Base-by-base conservation (phyloP, 257 asterid genomes). In the Hygrophila difformis region DNA sequence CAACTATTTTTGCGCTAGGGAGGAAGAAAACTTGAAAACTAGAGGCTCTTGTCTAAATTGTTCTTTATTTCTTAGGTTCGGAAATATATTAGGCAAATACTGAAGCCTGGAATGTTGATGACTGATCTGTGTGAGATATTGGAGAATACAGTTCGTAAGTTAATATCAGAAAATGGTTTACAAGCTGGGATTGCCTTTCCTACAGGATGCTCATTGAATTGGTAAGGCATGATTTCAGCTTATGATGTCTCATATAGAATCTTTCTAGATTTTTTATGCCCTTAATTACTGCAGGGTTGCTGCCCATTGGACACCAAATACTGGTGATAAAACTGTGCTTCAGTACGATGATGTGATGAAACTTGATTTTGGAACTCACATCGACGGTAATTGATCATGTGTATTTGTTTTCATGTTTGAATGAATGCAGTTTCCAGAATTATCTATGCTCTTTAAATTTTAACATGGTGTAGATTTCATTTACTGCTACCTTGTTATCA, bases 121-220 rank as follows among this genome's bases (percentile, higher is more conserved):
- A 80, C 72, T 58, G 98, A 91, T 69, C 66, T 91, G 29, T 91
- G 98, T 63, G 98, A 91, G 69, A 86, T 94, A 61, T 76, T 91
- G 76, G 98, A 91, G 76, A 75, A 82, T 63, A 82, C 83, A 47
- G 96, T 86, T 42, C 88, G 96, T 41, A 86, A 78, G 61, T 74
- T 91, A 64, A 91, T 91, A 60, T 62, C 95, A 37, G 98, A 91
- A 69, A 91, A 86, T 65, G 98, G 95, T 56, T 82, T 91, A 51
- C 95, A 91, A 63, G 98, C 98, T 61, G 98, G 98, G 64, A 86
- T 91, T 68, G 98, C 98, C 47, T 91, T 91, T 59, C 98, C 98
- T 43, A 91, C 98, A 10, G 98, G 98, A 49, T 91, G 98, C 65
- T 91, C 98, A 49, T 74, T 82, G 75, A 91, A 91, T 60, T 82